Conservation (phyloP, 2,329 filamentous ascomycete genomes). For the Pseudocercospora macadamiae region DNA sequence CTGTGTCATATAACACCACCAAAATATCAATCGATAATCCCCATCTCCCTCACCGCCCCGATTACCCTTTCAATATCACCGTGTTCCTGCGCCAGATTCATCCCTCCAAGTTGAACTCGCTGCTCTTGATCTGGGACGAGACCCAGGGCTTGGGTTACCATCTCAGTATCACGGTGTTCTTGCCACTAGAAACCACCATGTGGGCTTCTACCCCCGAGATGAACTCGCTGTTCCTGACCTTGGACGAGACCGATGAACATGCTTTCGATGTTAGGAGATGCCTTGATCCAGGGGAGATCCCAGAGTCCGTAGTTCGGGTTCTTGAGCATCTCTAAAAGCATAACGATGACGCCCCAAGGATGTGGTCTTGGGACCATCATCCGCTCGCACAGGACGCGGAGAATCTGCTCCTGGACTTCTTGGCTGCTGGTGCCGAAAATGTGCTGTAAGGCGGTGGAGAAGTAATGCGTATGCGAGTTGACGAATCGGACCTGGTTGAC, state of each 20-base stretch:
- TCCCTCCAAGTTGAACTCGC: background rate
- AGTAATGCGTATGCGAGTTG: constrained; percentile 89
- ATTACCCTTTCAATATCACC: too few relatives aligned
- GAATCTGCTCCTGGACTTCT: constrained; percentile 88
- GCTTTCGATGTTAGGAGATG: constrained; percentile 58
- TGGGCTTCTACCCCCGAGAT: background rate
- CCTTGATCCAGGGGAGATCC: constrained; percentile 88
- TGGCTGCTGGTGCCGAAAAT: constrained; percentile 64
- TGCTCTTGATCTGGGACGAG: constrained; percentile 34
- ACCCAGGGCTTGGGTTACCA: too few relatives aligned
- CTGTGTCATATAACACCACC: too few relatives aligned
- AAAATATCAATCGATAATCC: too few relatives aligned
- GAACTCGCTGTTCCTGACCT: constrained; percentile 26
- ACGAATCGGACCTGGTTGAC: constrained; percentile 91
- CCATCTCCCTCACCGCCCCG: too few relatives aligned
- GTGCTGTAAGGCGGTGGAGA: constrained; percentile 80
- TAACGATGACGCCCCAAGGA: constrained; percentile 91
- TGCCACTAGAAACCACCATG: too few relatives aligned
- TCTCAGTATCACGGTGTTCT: too few relatives aligned
- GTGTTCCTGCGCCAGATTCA: too few relatives aligned
- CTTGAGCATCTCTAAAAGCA: constrained; percentile 85
- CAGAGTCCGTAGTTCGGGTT: constrained; percentile 92
- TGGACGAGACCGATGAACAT: constrained; percentile 38
- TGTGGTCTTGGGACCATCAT: constrained; percentile 88
- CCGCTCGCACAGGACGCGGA: constrained; percentile 83